Evolutionary conservation across 768 basidiomycete genomes (phyloP), one percentile per base, ranked within the genome.

Genomic region (Xanthoconium purpureum): DNA sequence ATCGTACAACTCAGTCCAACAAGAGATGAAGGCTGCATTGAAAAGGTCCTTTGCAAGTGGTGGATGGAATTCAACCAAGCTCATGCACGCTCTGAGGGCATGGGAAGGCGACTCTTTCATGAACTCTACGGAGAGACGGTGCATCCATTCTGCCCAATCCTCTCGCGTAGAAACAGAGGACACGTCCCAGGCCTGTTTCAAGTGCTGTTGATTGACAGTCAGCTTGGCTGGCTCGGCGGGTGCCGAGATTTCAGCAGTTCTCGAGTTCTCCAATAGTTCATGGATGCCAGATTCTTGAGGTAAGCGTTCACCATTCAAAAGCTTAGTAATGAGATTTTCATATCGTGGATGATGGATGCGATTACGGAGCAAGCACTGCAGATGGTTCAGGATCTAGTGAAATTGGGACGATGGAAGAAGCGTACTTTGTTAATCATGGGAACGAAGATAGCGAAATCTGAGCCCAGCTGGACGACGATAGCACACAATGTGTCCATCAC

Each of bases 61-160:
- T 20, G 87, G 82, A 71, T 98, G 91, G 9, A 89, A 85, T 67
- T 97, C 92, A 3, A 98, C 94, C 44, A 98, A 75, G 63, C 85
- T 91, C 84, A 94, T 93, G 66, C 96, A 98, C 0, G 97, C 94
- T 43, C 97, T 84, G 38, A 99, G 81, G n/a, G 97, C 97, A 75
- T 96, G 94, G 2, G 94, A 97, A 0, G 97, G 96, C 0, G 96
- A 98, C 60, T 98, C 94, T 66, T 95, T 92, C 89, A 99, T 95
- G 66, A 98, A 89, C 69, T 98, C 94, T 3, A 94, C 90, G 17
- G 93, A 87, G 10, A 99, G 80, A 15, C 88, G 82, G 66, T 91
- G 93, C 78, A 97, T 88, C 97, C 97, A 99, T 38, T 94, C 93
- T 17, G 80, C 75, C 97, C 97, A 99, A 61, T 98, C 95, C 44